These are phyloP conservation scores for Penicillium vulpinum DNA, from an alignment of 2,329 filamentous ascomycete genomes.

Conservation along the genomic window DNA sequence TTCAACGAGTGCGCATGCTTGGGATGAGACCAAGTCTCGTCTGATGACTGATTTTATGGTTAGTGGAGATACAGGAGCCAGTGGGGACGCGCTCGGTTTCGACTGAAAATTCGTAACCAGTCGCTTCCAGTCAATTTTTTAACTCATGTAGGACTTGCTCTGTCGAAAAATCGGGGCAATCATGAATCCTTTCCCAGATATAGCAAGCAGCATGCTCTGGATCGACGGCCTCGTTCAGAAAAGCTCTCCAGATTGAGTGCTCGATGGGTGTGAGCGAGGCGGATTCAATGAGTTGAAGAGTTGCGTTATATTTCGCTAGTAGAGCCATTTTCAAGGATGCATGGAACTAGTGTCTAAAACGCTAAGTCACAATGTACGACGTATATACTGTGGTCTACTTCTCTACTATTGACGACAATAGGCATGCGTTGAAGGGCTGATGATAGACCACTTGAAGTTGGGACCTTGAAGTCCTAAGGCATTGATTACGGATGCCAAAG, in stretches of 20 bases:
- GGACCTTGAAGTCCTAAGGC: neutral
- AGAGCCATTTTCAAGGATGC: neutral
- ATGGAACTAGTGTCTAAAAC: too few species aligned
- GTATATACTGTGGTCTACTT: neutral
- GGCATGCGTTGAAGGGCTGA: neutral
- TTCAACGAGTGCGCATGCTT: neutral
- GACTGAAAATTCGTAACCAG: neutral
- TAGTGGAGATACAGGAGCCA: neutral
- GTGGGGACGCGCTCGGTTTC: neutral
- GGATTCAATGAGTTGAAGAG: constrained; percentile 3
- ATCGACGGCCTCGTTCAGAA: neutral
- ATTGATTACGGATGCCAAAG: neutral
- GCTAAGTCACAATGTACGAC: neutral
- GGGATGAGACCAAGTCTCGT: neutral
- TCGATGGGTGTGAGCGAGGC: constrained; percentile 7
- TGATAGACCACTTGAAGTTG: neutral
- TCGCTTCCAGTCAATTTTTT: constrained; percentile 3
- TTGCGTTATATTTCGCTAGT: constrained; percentile 26
- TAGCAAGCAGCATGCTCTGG: constrained; percentile 4
- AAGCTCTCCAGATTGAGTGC: constrained; percentile 6
- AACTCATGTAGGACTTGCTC: neutral
- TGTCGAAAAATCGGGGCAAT: neutral
- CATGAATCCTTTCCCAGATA: neutral
- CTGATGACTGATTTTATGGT: neutral
- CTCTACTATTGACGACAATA: neutral